Percentiles rank a stretch among this genome's conserved stretches.
phyloP scores from a whole-genome alignment of 169 alveolate species.

The Plasmodium ovale region DNA sequence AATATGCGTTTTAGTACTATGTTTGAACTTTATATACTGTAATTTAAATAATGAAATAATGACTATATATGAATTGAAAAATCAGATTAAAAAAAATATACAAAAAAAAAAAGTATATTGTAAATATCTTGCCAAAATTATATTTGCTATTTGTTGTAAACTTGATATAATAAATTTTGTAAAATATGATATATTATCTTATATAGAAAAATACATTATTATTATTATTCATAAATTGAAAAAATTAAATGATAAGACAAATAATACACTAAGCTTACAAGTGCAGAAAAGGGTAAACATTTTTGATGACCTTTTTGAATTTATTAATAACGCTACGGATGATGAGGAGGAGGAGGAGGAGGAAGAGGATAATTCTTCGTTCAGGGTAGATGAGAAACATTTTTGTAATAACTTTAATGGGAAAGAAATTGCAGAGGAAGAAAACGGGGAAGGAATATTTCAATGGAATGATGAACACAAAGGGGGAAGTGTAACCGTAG shows the following conservation, averaged over 20 bases:
- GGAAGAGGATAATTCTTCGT: too few relatives aligned
- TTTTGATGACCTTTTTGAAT: constrained; percentile 58
- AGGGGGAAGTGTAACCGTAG: too few relatives aligned
- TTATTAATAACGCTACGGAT: constrained; percentile 26
- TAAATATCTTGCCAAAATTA: constrained; percentile 62
- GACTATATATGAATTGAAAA: constrained; percentile 68
- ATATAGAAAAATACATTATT: constrained; percentile 54
- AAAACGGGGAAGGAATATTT: neutral
- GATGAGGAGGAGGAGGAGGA: neutral
- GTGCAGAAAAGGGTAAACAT: constrained; percentile 15
- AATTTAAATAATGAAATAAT: constrained; percentile 61
- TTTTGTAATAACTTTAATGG: neutral
- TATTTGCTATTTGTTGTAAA: constrained; percentile 37
- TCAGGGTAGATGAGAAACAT: too few relatives aligned
- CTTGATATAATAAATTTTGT: constrained; percentile 45
- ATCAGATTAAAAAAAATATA: constrained; percentile 55
- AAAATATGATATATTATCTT: constrained; percentile 41
- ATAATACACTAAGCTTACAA: constrained; percentile 1
- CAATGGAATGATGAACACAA: too few relatives aligned
- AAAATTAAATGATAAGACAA: neutral
- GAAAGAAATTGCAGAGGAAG: neutral
- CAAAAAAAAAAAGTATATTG: constrained; percentile 50
- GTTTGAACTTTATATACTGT: constrained; percentile 70
- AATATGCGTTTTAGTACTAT: constrained; percentile 52
- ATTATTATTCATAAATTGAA: constrained; percentile 52